These are phyloP conservation scores for Psilocybe mexicana DNA, from an alignment of 1,284 basidiomycete genomes.

Conservation along the genomic window DNA sequence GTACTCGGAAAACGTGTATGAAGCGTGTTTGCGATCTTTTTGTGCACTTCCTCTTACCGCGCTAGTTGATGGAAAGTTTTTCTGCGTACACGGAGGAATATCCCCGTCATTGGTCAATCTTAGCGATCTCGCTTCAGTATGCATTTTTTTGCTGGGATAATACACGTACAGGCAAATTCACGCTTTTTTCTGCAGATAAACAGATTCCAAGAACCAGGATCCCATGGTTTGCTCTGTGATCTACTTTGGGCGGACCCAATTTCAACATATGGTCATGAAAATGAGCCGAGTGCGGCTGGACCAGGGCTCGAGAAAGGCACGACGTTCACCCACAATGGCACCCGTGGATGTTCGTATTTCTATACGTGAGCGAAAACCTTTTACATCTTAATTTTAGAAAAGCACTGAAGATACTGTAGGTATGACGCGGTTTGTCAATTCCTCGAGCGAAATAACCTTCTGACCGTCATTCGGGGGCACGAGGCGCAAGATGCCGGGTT, in stretches of 20 bases:
- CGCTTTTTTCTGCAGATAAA: slow-evolving; percentile 57
- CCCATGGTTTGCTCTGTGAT: slow-evolving; percentile 91
- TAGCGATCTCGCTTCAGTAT: slow-evolving; percentile 63
- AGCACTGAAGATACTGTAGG: slow-evolving; percentile 38
- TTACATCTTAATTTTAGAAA: neutral
- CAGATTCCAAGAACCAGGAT: slow-evolving; percentile 93
- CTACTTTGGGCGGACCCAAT: slow-evolving; percentile 94
- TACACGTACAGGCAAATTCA: slow-evolving; percentile 1
- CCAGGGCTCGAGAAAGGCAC: slow-evolving; percentile 30
- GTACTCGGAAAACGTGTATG: slow-evolving; percentile 85
- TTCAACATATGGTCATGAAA: slow-evolving; percentile 72
- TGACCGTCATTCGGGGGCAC: slow-evolving; percentile 95
- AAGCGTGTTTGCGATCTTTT: slow-evolving; percentile 91
- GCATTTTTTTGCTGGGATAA: neutral
- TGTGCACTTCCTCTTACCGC: slow-evolving; percentile 90
- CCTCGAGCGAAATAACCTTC: slow-evolving; percentile 87
- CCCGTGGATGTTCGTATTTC: slow-evolving; percentile 93
- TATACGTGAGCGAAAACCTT: slow-evolving; percentile 71
- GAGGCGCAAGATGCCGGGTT: slow-evolving; percentile 97
- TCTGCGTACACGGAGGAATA: slow-evolving; percentile 97
- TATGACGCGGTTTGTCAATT: slow-evolving; percentile 95
- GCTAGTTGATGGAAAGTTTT: slow-evolving; percentile 94
- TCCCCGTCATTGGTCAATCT: slow-evolving; percentile 84
- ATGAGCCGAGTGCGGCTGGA: slow-evolving; percentile 28
- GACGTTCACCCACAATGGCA: slow-evolving; percentile 84